These are phyloP conservation scores for Puccinia hordei DNA, from an alignment of 1,284 basidiomycete genomes.

Conservation along the genomic window DNA sequence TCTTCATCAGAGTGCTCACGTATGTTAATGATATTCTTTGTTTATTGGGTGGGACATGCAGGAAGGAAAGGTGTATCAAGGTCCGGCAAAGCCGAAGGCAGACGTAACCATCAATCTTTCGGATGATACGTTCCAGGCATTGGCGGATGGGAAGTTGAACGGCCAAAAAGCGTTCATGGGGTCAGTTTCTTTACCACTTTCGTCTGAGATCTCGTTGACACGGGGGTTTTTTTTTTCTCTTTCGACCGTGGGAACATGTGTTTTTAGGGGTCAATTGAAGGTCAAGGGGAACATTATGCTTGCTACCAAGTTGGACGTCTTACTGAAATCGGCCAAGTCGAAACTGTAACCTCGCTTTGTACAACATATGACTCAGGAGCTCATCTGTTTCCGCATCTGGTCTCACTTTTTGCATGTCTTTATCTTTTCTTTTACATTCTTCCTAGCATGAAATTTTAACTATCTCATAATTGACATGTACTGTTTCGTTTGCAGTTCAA, in stretches of 20 bases:
- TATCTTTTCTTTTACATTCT: too few species aligned
- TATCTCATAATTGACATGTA: too few species aligned
- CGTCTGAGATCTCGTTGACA: constrained; percentile 65
- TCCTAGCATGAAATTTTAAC: too few species aligned
- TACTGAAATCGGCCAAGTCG: constrained; percentile 65
- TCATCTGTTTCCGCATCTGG: too few species aligned
- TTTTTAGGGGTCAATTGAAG: constrained; percentile 74
- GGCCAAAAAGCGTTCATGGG: constrained; percentile 69
- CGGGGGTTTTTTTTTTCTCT: not conserved
- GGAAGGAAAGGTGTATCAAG: constrained; percentile 76
- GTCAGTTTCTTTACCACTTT: not conserved
- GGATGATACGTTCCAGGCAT: constrained; percentile 58
- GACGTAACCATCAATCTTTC: constrained; percentile 76
- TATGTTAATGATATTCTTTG: too few species aligned
- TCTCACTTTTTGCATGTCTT: too few species aligned
- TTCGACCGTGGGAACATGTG: not conserved
- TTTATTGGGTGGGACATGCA: constrained; percentile 26
- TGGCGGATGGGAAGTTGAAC: constrained; percentile 67
- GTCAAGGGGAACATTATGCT: constrained; percentile 80
- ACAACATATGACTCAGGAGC: too few species aligned
- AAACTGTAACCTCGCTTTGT: constrained; percentile 16
- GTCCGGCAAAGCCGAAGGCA: constrained; percentile 66
- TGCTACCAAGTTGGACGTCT: constrained; percentile 76
- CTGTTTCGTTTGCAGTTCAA: too few species aligned
- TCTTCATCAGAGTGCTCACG: not conserved